Evolutionary conservation across 768 basidiomycete species (phyloP).

Genomic region (Lactifluus piperatus): DNA sequence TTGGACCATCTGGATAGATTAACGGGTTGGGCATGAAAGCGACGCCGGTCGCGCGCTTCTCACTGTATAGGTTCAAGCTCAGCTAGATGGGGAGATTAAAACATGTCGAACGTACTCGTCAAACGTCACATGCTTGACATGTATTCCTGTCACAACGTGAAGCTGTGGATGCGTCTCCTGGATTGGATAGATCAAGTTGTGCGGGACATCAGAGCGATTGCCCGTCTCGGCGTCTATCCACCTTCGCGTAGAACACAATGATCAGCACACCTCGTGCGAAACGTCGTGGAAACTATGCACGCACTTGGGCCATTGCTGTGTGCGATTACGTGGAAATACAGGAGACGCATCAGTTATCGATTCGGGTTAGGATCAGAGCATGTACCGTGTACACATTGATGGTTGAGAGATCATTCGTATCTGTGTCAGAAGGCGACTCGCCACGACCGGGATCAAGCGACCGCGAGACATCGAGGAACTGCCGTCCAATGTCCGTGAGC

Average conservation of each 20-base stretch:
- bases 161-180: slow-evolving; percentile 28
- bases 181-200: slow-evolving; percentile 30
- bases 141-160: slow-evolving; percentile 26
- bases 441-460: slow-evolving; percentile 21
- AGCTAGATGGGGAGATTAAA: background rate
- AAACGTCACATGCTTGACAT: slow-evolving; percentile 30
- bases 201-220: slow-evolving; percentile 46
- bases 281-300: slow-evolving; percentile 2
- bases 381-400: slow-evolving; percentile 25
- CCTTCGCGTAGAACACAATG: slow-evolving; percentile 28
- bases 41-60: slow-evolving; percentile 32
- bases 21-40: slow-evolving; percentile 28
- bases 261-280: background rate
- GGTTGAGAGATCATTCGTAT: slow-evolving; percentile 22
- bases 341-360: background rate
- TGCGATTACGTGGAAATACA: slow-evolving; percentile 3
- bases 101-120: slow-evolving; percentile 24
- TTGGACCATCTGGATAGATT: slow-evolving; percentile 19
- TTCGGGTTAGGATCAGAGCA: background rate
- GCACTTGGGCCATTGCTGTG: slow-evolving; percentile 50
- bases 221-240: slow-evolving; percentile 46
- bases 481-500: slow-evolving; percentile 20
- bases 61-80: slow-evolving; percentile 19
- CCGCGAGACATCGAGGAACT: slow-evolving; percentile 25
- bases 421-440: slow-evolving; percentile 11